Conservation (phyloP, 2,329 filamentous ascomycete genomes). For the Sporothrix euskadiensis region DNA sequence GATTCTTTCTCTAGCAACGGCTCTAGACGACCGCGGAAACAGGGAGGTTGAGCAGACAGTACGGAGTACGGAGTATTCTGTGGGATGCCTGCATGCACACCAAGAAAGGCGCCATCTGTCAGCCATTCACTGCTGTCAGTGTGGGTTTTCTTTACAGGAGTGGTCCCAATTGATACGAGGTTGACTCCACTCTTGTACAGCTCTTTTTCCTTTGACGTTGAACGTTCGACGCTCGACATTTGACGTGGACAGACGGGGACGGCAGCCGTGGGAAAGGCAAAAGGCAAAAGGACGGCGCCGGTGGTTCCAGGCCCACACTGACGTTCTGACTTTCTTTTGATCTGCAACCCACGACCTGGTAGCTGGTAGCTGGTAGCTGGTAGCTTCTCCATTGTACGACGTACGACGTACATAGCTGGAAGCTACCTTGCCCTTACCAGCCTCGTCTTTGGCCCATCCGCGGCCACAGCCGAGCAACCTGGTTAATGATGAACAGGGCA, state of each 20-base stretch:
- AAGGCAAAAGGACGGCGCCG: neutral
- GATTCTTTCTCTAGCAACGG: too few species aligned
- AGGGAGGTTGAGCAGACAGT: neutral
- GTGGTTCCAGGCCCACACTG: neutral
- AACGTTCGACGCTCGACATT: too few species aligned
- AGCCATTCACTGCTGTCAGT: neutral
- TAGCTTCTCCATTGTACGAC: neutral
- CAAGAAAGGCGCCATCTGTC: neutral
- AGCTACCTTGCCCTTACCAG: neutral
- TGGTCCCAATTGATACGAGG: slow-evolving; percentile 12
- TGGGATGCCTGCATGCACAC: neutral
- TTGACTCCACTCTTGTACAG: neutral
- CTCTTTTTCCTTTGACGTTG: neutral
- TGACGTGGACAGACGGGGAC: neutral
- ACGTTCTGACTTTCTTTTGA: neutral
- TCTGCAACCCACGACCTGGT: neutral
- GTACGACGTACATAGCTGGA: neutral
- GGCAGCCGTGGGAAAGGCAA: neutral
- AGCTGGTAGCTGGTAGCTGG: neutral
- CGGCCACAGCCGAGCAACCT: neutral
- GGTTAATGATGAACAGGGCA: neutral
- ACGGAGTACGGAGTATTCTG: neutral
- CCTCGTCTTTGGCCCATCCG: neutral
- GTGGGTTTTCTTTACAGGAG: too few species aligned
- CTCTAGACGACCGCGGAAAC: neutral